Percentiles rank a stretch among this genome's conserved stretches.
Conservation (phyloP, 2,329 filamentous ascomycete species). For the Furcasterigmium furcatum region DNA sequence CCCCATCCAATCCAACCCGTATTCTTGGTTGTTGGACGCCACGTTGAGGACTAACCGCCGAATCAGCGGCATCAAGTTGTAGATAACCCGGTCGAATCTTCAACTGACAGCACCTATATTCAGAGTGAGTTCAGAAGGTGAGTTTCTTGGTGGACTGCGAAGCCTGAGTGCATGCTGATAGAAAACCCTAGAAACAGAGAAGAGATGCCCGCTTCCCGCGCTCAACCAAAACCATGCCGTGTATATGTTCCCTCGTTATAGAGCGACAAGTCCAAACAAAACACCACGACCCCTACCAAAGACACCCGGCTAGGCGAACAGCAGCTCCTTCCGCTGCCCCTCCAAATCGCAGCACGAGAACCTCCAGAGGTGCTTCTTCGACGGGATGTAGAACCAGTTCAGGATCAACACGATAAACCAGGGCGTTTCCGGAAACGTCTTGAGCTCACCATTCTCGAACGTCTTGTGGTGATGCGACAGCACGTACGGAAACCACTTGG, state of each 20-base stretch:
- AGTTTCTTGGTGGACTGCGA: too few species aligned
- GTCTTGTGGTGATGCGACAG: slow-evolving; percentile 19
- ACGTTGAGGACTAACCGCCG: too few species aligned
- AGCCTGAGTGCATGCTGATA: too few species aligned
- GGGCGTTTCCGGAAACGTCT: slow-evolving; percentile 19
- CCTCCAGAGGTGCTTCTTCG: slow-evolving; percentile 30
- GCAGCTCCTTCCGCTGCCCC: slow-evolving; percentile 26
- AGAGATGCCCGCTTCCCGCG: neutral
- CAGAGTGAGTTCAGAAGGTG: too few species aligned
- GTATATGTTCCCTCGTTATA: too few species aligned
- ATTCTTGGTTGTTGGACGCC: too few species aligned
- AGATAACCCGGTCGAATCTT: too few species aligned
- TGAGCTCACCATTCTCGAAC: slow-evolving; percentile 17
- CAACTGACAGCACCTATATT: too few species aligned
- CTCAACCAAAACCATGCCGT: neutral
- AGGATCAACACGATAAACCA: slow-evolving; percentile 22
- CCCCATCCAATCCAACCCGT: too few species aligned
- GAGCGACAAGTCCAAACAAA: too few species aligned
- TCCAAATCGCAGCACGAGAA: slow-evolving; percentile 26
- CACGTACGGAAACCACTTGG: slow-evolving; percentile 13
- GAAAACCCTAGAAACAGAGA: too few species aligned
- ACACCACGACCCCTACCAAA: neutral
- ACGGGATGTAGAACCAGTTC: slow-evolving; percentile 27
- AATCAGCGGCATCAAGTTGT: too few species aligned
- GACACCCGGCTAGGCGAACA: slow-evolving; percentile 23